These are phyloP conservation scores for Solanum hybrid DNA, from an alignment of 305 asterid genomes.

Conservation along the genomic window DNA sequence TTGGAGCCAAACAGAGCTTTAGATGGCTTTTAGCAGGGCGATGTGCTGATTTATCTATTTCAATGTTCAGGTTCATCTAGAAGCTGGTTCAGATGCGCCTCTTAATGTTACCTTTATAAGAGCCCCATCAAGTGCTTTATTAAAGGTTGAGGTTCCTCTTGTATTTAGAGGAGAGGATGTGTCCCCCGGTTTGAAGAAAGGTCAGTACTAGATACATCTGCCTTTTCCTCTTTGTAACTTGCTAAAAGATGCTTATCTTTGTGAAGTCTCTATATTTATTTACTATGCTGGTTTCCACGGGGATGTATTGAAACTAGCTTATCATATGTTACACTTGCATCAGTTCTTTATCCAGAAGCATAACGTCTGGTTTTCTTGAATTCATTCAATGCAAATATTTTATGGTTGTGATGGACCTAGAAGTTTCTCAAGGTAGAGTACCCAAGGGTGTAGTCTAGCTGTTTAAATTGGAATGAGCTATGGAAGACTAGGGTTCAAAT, in stretches of 20 bases:
- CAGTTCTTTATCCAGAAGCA: not conserved
- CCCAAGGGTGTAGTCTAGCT: not conserved
- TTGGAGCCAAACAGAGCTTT: not conserved
- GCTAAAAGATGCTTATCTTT: not conserved
- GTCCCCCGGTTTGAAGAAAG: conserved; percentile 89
- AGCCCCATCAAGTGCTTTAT: conserved; percentile 75
- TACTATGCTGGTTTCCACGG: not conserved
- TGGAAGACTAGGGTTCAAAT: not conserved
- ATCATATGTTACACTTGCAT: not conserved
- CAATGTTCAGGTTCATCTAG: conserved; percentile 73
- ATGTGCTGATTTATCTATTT: conserved; percentile 3
- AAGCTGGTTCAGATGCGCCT: conserved; percentile 71
- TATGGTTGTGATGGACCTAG: not conserved
- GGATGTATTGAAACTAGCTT: not conserved
- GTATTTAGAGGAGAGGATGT: conserved; percentile 81
- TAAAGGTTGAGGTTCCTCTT: conserved; percentile 83
- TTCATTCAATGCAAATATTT: not conserved
- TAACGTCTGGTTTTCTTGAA: not conserved
- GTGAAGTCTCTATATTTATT: not conserved
- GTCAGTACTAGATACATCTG: conserved; percentile 18
- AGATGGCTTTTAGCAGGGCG: not conserved
- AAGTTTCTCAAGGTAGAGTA: not conserved
- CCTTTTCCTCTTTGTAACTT: not conserved
- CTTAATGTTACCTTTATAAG: conserved; percentile 86
- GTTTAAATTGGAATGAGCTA: not conserved